Percentiles rank a stretch among this genome's conserved stretches.
phyloP scores from a whole-genome alignment of 2,329 filamentous ascomycete species.

The Diaporthe capsici region DNA sequence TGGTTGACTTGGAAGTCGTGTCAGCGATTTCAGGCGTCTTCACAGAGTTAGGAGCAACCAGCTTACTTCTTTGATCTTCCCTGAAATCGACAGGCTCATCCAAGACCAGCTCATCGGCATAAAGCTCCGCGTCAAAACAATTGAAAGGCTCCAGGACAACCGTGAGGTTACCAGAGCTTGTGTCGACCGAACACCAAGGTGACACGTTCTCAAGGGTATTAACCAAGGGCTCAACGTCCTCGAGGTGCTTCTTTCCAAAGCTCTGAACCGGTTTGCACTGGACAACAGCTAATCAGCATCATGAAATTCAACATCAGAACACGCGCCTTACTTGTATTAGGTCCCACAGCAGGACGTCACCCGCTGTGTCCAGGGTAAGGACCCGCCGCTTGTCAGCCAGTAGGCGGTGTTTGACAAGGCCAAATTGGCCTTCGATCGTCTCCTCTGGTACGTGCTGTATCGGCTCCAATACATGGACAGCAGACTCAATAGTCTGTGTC shows the following conservation, averaged over 20 bases:
- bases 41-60: background rate
- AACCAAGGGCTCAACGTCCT: constrained; percentile 89
- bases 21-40: constrained; percentile 41
- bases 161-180: constrained; percentile 90
- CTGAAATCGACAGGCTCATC: constrained; percentile 84
- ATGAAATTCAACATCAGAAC: background rate
- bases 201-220: constrained; percentile 92
- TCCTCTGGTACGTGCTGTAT: constrained; percentile 79
- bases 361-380: constrained; percentile 92
- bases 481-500: constrained; percentile 48
- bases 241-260: constrained; percentile 95
- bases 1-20: constrained; percentile 78
- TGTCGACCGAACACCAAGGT: constrained; percentile 96
- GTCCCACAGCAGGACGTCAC: constrained; percentile 96
- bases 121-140: constrained; percentile 97
- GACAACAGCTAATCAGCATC: constrained; percentile 41
- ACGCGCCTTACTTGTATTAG: constrained; percentile 77
- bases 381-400: constrained; percentile 92
- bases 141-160: constrained; percentile 95
- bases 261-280: constrained; percentile 89
- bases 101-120: constrained; percentile 88
- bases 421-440: constrained; percentile 94
- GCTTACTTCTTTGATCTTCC: constrained; percentile 92
- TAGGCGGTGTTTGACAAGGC: constrained; percentile 91
- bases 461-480: constrained; percentile 67